These are phyloP conservation scores for Moesziomyces sp. DNA, from an alignment of 1,284 basidiomycete genomes.

Conservation along the genomic window DNA sequence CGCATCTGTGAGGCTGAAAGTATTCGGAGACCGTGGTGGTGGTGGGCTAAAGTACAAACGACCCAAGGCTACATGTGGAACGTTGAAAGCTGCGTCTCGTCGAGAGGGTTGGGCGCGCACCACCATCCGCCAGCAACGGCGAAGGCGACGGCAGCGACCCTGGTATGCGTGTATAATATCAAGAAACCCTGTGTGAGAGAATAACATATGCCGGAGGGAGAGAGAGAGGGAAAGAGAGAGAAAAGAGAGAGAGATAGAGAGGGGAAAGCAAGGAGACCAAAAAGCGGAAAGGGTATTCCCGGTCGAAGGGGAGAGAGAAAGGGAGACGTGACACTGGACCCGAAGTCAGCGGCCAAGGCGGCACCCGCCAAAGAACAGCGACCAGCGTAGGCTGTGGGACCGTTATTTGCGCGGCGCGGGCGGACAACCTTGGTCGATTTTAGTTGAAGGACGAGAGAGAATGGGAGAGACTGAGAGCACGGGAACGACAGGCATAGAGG, in stretches of 20 bases:
- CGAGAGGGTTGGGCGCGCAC: slow-evolving; percentile 7
- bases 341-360: background rate
- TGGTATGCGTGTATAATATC: slow-evolving; percentile 44
- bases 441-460: background rate
- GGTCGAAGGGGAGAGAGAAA: background rate
- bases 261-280: background rate
- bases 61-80: background rate
- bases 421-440: background rate
- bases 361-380: background rate
- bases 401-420: too few relatives aligned
- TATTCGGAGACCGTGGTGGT: background rate
- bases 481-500: background rate
- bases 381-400: too few relatives aligned
- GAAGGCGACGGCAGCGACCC: background rate
- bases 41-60: slow-evolving; percentile 17
- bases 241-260: slow-evolving; percentile 2
- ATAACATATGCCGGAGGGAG: slow-evolving; percentile 22
- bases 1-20: background rate
- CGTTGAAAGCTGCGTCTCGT: slow-evolving; percentile 21
- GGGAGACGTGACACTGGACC: background rate
- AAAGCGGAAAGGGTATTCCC: background rate
- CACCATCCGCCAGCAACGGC: slow-evolving; percentile 1
- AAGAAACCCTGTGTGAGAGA: slow-evolving; percentile 11
- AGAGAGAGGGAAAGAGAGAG: slow-evolving; percentile 6
- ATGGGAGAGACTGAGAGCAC: background rate